These are phyloP conservation scores for Cymodocea nodosa DNA, from an alignment of 116 monocot species.

Conservation along the genomic window DNA sequence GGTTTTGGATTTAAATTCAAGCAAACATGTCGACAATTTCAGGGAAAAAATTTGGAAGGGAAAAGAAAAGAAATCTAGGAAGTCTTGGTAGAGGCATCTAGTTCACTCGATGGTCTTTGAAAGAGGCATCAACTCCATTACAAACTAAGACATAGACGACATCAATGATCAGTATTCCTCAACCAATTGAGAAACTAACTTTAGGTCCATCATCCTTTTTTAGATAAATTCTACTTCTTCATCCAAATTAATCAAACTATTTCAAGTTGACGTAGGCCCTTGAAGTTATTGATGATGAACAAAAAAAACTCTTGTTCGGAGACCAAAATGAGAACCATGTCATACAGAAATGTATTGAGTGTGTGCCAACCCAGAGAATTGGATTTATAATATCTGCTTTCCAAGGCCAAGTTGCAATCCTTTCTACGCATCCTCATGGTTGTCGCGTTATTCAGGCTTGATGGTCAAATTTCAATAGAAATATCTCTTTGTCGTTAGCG, in stretches of 20 bases:
- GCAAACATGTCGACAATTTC: too few relatives aligned
- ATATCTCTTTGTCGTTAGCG: background rate
- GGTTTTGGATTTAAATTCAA: too few relatives aligned
- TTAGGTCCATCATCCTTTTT: too few relatives aligned
- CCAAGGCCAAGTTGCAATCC: conserved; percentile 59
- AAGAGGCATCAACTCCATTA: too few relatives aligned
- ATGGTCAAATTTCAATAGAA: background rate
- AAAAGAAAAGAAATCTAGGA: too few relatives aligned
- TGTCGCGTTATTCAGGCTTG: conserved; percentile 94
- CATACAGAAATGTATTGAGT: conserved; percentile 98
- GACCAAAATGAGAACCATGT: conserved; percentile 99
- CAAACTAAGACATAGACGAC: too few relatives aligned
- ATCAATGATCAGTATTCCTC: too few relatives aligned
- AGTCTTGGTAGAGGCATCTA: too few relatives aligned
- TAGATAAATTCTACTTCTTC: too few relatives aligned
- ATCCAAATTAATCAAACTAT: background rate
- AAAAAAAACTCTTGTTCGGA: conserved; percentile 67
- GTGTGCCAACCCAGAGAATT: conserved; percentile 76
- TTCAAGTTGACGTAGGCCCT: conserved; percentile 44
- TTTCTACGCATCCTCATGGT: conserved; percentile 91
- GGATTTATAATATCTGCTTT: conserved; percentile 83
- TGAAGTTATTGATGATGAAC: conserved; percentile 87
- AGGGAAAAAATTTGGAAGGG: too few relatives aligned
- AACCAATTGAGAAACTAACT: too few relatives aligned
- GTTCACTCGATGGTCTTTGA: too few relatives aligned